Base-by-base conservation (phyloP, 1,284 basidiomycete genomes). In the Kalmanozyma brasiliensis region DNA sequence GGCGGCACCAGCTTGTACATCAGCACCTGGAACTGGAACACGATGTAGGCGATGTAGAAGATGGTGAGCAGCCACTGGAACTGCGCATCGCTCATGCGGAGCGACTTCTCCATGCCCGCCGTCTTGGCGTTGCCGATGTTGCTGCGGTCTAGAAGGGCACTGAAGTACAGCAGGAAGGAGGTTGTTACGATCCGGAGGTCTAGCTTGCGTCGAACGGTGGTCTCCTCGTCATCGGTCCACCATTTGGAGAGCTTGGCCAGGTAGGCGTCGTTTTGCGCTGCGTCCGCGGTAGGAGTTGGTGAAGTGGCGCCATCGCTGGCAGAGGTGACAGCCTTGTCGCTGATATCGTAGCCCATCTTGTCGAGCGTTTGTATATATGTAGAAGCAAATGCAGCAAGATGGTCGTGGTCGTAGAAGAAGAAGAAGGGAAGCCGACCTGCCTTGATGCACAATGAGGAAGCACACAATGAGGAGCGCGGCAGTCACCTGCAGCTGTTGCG, bases 31-130 rank as follows among this genome's bases (percentile, higher is more conserved):
- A 62, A 69, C 47, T 76, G 73, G 17, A 76, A 78, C 17, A 73
- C 22, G 24, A 69, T 65, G 55, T 80, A 81, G n/a, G 59, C 61
- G 23, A 81, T 72, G 67, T 66, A 66, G 45, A 65, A 72, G 44
- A 74, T 70, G 11, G 75, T 80, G 2, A 79, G 42, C 0, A 81
- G 69, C 70, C 72, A 74, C n/a, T 78, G 69, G 42, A 68, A 81
- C 37, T 80, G 64, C 8, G 48, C 33, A 32, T 74, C 66, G 8
- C 49, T 60, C 44, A 80, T 63, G 33, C 35, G 7, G 7, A 81
- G 57, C 8, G 70, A 45, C 17, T 40, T 47, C 6, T 43, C 34
- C 75, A 80, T 76, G 8, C 75, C 77, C 1, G 76, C 69, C 1
- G 62, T 68, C 34, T 77, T 75, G 14, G 76, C 72, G 37, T 78